A percentile compares a stretch with the other conserved stretches of the same genome.
Evolutionary conservation across 306 rosid species (phyloP).

Genomic region (Sesbania bispinosa): DNA sequence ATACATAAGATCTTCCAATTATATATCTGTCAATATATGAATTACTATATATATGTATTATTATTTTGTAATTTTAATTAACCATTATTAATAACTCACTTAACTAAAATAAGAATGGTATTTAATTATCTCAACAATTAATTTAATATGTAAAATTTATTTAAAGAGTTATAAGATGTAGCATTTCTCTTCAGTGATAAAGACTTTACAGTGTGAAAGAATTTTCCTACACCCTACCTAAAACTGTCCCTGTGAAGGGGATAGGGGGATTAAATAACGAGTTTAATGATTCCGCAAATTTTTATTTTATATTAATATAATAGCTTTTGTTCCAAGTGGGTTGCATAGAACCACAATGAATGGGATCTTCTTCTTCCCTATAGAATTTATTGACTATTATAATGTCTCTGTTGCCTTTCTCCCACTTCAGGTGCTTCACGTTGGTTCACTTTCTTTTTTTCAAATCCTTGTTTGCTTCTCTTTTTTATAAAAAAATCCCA

Average conservation of each 20-base stretch:
- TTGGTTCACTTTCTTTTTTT: not conserved
- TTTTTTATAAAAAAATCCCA: conserved; percentile 12
- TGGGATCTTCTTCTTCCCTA: not conserved
- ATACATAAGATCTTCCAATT: not conserved
- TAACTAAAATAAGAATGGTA: too few relatives aligned
- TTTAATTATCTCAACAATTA: too few relatives aligned
- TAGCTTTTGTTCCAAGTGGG: not conserved
- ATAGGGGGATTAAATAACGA: not conserved
- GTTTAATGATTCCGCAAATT: not conserved
- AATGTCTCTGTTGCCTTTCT: conserved; percentile 31
- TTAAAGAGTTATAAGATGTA: too few relatives aligned
- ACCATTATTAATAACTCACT: too few relatives aligned
- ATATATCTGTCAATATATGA: not conserved
- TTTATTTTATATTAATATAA: not conserved
- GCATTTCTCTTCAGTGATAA: too few relatives aligned
- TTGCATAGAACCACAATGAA: not conserved
- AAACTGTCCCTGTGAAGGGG: not conserved
- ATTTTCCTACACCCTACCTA: not conserved
- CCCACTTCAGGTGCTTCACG: conserved; percentile 47
- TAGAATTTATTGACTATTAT: not conserved
- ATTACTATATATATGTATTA: too few relatives aligned
- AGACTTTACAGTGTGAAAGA: not conserved
- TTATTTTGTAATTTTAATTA: too few relatives aligned
- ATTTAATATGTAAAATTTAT: too few relatives aligned
- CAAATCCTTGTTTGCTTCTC: not conserved